A percentile compares a stretch with the other conserved stretches of the same genome.
Conservation (phyloP, 78 protist genomes). For the Dictyostelium citrinum region DNA sequence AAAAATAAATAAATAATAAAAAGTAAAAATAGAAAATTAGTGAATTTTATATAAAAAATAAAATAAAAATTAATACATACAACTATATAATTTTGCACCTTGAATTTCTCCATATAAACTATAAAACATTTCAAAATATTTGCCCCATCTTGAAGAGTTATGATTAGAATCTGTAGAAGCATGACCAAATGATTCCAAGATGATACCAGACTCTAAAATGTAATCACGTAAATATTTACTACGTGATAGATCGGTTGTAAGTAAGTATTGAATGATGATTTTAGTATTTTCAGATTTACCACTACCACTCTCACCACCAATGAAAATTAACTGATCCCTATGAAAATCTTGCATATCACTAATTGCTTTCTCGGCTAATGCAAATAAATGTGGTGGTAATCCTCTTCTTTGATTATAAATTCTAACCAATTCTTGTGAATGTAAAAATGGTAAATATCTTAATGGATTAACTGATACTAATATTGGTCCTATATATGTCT, state of each 20-base stretch:
- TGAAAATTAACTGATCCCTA: constrained; percentile 26
- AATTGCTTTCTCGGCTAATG: constrained; percentile 23
- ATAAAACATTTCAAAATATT: constrained; percentile 74
- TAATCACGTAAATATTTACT: constrained; percentile 19
- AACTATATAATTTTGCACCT: constrained; percentile 64
- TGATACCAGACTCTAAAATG: constrained; percentile 54
- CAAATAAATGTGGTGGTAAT: constrained; percentile 46
- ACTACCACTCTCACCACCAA: constrained; percentile 95
- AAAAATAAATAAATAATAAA: neutral
- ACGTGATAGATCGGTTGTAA: constrained; percentile 43
- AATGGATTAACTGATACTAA: constrained; percentile 51
- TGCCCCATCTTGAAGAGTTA: constrained; percentile 79
- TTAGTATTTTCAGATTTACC: constrained; percentile 95
- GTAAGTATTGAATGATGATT: constrained; percentile 82
- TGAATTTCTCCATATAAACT: constrained; percentile 39
- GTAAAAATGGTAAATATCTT: neutral
- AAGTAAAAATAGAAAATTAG: neutral
- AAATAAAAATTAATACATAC: neutral
- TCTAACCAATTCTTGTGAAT: constrained; percentile 40
- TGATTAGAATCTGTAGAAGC: constrained; percentile 53
- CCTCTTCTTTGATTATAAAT: constrained; percentile 35
- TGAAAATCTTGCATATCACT: constrained; percentile 48
- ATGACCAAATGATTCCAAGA: constrained; percentile 82
- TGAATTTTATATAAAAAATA: neutral
- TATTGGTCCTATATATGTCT: constrained; percentile 53